Evolutionary conservation across 164 flowering plant genomes (phyloP), one percentile per base, ranked within the genome.

Genomic region (Pachysandra terminalis): DNA sequence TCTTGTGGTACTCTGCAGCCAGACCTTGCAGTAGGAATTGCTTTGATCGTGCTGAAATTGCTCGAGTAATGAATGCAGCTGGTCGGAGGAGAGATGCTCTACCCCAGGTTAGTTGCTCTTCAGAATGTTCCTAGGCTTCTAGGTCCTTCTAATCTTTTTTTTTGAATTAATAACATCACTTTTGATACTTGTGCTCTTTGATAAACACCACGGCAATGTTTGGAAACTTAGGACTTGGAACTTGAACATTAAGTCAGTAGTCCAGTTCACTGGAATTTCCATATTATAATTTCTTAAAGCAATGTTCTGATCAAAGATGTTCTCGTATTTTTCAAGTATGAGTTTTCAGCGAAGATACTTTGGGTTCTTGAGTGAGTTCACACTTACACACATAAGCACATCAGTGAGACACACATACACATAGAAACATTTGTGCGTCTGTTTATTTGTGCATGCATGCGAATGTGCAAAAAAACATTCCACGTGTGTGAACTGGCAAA

Each of bases 1-100:
- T 95, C 74, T 79, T 95, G 78, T 92, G 98, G 98, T 95, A 95
- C 69, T 90, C 98, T 69, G 96, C 96, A 62, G 97, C 98, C 70
- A 84, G 96, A 75, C 91, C 93, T 59, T 90, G 97, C 84, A 92
- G 80, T 51, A 83, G 96, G 70, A 92, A 92, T 75, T 95, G 98
- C 65, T 95, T 86, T 71, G 98, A 95, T 68, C 96, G 98, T 73
- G 98, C 96, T 77, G 97, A 95, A 83, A 89, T 95, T 77, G 96
- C 98, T 59, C 80, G 97, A 53, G 97, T 95, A 49, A 95, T 92
- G 98, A 89, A 90, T 86, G 97, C 96, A 60, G 98, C 97, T 70
- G 96, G 98, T 51, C 83, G 90, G 75, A 90, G 71, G 78, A 84
- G 96, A 79, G 98, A 95, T 71, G 97, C 91, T 71, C 77, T 95